Conservation (phyloP, 2,329 filamentous ascomycete species). For the Monilinia laxa region DNA sequence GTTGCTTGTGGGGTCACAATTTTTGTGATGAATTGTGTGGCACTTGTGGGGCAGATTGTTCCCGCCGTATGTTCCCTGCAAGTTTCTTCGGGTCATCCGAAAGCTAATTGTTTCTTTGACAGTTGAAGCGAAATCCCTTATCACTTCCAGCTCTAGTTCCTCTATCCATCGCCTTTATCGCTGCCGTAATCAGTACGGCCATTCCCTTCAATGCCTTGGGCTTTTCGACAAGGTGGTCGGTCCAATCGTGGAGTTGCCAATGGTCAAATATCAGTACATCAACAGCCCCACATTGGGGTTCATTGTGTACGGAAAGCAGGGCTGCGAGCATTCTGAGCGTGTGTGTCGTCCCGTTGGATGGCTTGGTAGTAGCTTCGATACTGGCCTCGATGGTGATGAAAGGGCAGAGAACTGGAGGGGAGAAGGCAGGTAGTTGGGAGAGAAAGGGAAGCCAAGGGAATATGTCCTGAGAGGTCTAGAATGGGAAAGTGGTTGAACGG, state of each 20-base stretch:
- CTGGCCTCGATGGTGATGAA: conserved; percentile 48
- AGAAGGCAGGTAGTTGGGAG: conserved; percentile 29
- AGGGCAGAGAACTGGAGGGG: conserved; percentile 44
- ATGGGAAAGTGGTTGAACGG: neutral
- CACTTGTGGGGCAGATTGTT: conserved; percentile 51
- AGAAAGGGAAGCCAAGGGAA: conserved; percentile 38
- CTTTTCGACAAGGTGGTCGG: conserved; percentile 52
- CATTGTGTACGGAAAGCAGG: conserved; percentile 56
- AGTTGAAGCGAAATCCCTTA: conserved; percentile 31
- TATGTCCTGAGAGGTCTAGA: conserved; percentile 31
- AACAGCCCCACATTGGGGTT: conserved; percentile 54
- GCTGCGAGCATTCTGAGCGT: conserved; percentile 55
- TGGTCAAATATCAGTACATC: conserved; percentile 56
- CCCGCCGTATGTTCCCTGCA: conserved; percentile 48
- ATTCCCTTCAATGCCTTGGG: conserved; percentile 59
- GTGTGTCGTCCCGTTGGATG: conserved; percentile 57
- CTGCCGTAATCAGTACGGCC: conserved; percentile 53
- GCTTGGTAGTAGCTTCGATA: conserved; percentile 47
- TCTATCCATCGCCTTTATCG: conserved; percentile 47
- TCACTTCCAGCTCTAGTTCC: conserved; percentile 41
- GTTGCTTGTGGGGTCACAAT: conserved; percentile 54
- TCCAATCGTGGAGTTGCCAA: conserved; percentile 63
- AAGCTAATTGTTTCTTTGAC: neutral
- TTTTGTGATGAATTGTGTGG: conserved; percentile 48
- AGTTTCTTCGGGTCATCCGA: neutral